phyloP scores from a whole-genome alignment of 2,329 filamentous ascomycete genomes.

The Ascochyta clinopodiicola region DNA sequence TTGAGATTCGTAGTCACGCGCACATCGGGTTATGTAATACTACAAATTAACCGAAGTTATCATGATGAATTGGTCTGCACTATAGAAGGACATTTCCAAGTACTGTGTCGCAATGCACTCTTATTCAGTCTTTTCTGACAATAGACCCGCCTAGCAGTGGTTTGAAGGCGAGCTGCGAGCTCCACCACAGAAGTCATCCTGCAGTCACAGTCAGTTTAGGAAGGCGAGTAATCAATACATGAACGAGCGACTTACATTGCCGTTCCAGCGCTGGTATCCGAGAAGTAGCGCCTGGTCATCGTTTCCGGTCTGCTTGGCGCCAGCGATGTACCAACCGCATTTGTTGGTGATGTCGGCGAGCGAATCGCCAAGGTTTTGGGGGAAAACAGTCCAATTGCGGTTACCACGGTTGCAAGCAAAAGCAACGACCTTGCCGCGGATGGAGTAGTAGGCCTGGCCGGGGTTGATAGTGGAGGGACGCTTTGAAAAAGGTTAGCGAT shows the following conservation, averaged over 20 bases:
- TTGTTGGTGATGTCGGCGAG: background rate
- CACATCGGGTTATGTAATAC: background rate
- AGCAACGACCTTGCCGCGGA: conserved; percentile 7
- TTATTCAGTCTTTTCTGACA: background rate
- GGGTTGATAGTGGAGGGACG: too few species aligned
- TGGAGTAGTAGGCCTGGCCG: conserved; percentile 1
- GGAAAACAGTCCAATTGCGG: background rate
- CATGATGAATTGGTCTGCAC: too few species aligned
- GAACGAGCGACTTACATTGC: background rate
- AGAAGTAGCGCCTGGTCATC: background rate
- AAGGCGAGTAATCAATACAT: too few species aligned
- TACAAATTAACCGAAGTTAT: background rate
- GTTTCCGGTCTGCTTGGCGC: background rate
- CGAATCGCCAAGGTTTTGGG: background rate
- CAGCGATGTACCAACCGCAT: background rate
- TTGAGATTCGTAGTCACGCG: background rate
- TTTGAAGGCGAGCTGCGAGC: conserved; percentile 1
- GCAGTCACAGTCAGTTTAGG: background rate
- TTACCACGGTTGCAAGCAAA: conserved; percentile 3
- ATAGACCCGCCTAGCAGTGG: conserved; percentile 62
- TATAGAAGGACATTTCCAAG: too few species aligned
- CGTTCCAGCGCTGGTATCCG: conserved; percentile 4
- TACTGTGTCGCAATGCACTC: background rate
- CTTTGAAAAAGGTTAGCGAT: too few species aligned
- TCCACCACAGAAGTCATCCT: conserved; percentile 6